Percentiles rank a stretch among this genome's conserved stretches.
These are phyloP conservation scores for Rhizopus sp. DNA, from an alignment of 371 early-diverging fungal genomes.

Conservation along the genomic window DNA sequence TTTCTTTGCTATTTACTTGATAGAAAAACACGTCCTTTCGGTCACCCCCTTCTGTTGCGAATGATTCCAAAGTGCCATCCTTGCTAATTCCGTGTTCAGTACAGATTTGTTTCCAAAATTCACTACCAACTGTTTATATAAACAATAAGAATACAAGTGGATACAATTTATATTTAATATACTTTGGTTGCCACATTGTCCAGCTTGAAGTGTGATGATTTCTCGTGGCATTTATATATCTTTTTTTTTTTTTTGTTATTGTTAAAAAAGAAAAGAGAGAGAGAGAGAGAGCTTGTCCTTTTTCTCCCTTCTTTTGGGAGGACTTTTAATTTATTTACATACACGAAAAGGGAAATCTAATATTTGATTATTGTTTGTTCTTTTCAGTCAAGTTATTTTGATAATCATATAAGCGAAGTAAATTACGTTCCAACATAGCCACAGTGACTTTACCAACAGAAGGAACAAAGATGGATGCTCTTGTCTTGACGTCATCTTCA, in stretches of 20 bases:
- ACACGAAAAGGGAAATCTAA: not conserved
- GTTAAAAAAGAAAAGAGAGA: not conserved
- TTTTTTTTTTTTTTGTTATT: not conserved
- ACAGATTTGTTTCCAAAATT: conserved; percentile 92
- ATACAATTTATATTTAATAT: conserved; percentile 15
- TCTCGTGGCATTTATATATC: conserved; percentile 72
- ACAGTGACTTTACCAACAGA: conserved; percentile 98
- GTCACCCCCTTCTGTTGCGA: conserved; percentile 88
- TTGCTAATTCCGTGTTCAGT: conserved; percentile 88
- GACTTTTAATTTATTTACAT: conserved; percentile 2
- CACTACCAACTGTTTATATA: conserved; percentile 75
- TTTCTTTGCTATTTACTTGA: conserved; percentile 62
- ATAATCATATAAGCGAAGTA: conserved; percentile 83
- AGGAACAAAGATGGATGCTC: conserved; percentile 92
- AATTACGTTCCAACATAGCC: conserved; percentile 94
- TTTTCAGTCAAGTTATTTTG: conserved; percentile 40
- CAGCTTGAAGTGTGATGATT: conserved; percentile 94
- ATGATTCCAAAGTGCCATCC: conserved; percentile 85
- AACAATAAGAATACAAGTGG: not conserved
- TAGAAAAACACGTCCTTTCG: conserved; percentile 99
- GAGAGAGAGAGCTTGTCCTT: too few species aligned
- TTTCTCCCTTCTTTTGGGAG: too few species aligned
- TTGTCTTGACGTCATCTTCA: conserved; percentile 80
- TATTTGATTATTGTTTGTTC: conserved; percentile 3
- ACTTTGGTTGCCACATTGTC: conserved; percentile 98